These are phyloP conservation scores for Penicillium psychrofluorescens DNA, from an alignment of 495 filamentous ascomycete species.

Conservation along the genomic window DNA sequence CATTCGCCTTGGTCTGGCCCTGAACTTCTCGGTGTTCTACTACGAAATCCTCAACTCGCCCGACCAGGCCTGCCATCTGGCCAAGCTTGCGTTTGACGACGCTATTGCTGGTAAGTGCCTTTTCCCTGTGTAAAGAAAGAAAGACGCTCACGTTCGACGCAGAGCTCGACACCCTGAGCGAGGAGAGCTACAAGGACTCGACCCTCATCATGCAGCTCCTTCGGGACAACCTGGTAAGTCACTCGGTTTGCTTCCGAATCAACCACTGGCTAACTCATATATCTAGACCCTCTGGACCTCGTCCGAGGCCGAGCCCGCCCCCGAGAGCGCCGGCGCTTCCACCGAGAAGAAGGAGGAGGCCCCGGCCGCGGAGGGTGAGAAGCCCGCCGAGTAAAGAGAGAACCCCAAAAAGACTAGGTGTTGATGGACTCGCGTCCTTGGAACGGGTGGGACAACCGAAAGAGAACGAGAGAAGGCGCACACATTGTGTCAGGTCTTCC, in stretches of 20 bases:
- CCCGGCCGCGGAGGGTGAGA: conserved; percentile 48
- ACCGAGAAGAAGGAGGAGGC: conserved; percentile 54
- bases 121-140: neutral
- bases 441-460: conserved; percentile 18
- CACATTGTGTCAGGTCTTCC: conserved; percentile 2
- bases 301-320: conserved; percentile 81
- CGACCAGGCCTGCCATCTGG: conserved; percentile 97
- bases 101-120: conserved; percentile 80
- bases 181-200: conserved; percentile 99
- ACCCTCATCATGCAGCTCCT: conserved; percentile 99
- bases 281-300: conserved; percentile 96
- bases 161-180: conserved; percentile 97
- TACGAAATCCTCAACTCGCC: conserved; percentile 99
- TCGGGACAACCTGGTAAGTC: conserved; percentile 90
- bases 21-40: conserved; percentile 99
- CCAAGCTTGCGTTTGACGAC: conserved; percentile 99
- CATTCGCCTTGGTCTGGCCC: conserved; percentile 94
- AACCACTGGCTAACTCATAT: conserved; percentile 13
- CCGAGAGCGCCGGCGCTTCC: conserved; percentile 44
- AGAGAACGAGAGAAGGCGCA: conserved; percentile 1
- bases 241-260: conserved; percentile 7
- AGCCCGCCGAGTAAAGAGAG: conserved; percentile 51
- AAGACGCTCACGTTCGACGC: conserved; percentile 16
- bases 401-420: conserved; percentile 23
- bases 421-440: conserved; percentile 33